Evolutionary conservation across 176 grass and related monocot genomes (phyloP).

Genomic region (Rhynchospora tenuis): DNA sequence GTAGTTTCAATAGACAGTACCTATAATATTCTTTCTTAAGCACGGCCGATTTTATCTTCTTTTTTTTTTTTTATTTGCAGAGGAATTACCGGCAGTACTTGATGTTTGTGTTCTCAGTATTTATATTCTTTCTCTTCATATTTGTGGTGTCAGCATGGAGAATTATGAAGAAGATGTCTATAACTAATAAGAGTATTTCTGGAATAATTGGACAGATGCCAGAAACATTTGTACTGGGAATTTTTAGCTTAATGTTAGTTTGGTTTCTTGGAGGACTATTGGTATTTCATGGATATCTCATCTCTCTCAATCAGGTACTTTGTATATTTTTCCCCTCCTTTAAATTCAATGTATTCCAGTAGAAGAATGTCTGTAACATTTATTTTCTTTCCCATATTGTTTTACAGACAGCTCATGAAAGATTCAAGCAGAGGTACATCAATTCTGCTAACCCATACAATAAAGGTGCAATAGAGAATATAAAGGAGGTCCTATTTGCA

Average conservation of each 20-base stretch:
- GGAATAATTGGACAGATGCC: conserved; percentile 23
- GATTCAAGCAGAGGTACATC: conserved; percentile 20
- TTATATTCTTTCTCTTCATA: conserved; percentile 38
- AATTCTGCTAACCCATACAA: conserved; percentile 43
- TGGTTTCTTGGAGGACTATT: conserved; percentile 39
- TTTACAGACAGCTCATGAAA: conserved; percentile 54
- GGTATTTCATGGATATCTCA: conserved; percentile 43
- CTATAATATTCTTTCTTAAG: not conserved
- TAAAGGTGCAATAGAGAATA: conserved; percentile 38
- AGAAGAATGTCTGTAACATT: not conserved
- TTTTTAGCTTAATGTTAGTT: conserved; percentile 39
- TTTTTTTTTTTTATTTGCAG: conserved; percentile 6
- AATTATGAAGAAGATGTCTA: conserved; percentile 24
- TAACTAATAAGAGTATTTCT: not conserved
- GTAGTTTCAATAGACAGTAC: too few relatives aligned
- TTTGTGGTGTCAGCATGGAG: conserved; percentile 31
- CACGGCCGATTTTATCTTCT: not conserved
- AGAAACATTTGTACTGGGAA: conserved; percentile 36
- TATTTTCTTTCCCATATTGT: not conserved
- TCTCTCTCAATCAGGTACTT: conserved; percentile 45
- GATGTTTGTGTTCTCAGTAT: conserved; percentile 28
- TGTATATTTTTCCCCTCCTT: not conserved
- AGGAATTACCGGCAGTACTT: conserved; percentile 56
- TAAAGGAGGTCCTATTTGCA: conserved; percentile 40
- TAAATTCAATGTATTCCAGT: not conserved